phyloP scores from a whole-genome alignment of 495 filamentous ascomycete genomes.

The Penicillium fimorum region DNA sequence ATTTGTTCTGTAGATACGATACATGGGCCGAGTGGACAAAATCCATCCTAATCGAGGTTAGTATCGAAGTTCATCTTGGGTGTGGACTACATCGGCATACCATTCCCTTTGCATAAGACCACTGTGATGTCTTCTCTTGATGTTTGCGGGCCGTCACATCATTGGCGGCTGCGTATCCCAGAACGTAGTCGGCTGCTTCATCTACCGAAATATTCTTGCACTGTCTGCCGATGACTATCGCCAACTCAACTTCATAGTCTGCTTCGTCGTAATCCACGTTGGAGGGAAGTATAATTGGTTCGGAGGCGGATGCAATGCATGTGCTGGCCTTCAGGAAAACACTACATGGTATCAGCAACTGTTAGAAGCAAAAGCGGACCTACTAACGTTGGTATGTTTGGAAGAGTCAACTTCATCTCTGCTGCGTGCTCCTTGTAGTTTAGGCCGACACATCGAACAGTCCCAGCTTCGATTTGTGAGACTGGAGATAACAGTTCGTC shows the following conservation, averaged over 20 bases:
- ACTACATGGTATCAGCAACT: constrained; percentile 1
- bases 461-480: constrained; percentile 14
- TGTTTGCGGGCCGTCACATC: constrained; percentile 70
- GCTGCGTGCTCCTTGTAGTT: constrained; percentile 43
- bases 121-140: constrained; percentile 69
- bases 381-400: constrained; percentile 15
- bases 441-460: constrained; percentile 39
- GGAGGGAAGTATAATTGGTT: constrained; percentile 12
- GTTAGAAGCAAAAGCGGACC: no score
- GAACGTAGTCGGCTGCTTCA: constrained; percentile 60
- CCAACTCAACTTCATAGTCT: constrained; percentile 74
- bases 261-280: constrained; percentile 16
- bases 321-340: constrained; percentile 15
- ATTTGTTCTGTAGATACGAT: constrained; percentile 27
- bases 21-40: constrained; percentile 28
- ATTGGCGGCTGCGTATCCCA: constrained; percentile 69
- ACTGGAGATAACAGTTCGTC: constrained; percentile 11
- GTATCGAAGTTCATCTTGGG: not conserved
- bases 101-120: constrained; percentile 70
- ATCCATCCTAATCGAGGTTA: constrained; percentile 14
- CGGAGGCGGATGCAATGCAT: constrained; percentile 15
- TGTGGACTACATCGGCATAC: not conserved
- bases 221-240: constrained; percentile 64
- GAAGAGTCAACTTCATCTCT: constrained; percentile 33
- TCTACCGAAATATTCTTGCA: constrained; percentile 58